Conservation (phyloP, 2,329 filamentous ascomycete species). For the Plenodomus lindquistii region DNA sequence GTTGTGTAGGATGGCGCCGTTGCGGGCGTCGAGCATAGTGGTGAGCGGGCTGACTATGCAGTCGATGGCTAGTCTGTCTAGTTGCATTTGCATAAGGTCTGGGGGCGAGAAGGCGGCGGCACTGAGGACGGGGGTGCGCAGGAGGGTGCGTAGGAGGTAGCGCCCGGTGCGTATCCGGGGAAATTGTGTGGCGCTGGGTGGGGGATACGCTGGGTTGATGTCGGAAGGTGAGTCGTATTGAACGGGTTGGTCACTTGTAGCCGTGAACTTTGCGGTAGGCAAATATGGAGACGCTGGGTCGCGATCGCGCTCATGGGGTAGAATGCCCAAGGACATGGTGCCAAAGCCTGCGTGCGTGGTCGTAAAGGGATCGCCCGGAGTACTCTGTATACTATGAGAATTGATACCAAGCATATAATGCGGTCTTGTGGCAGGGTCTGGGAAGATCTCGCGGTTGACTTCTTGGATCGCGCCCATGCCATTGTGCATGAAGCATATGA, state of each 20-base stretch:
- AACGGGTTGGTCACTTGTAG: constrained; percentile 1
- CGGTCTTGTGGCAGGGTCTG: constrained; percentile 66
- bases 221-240: constrained; percentile 13
- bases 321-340: constrained; percentile 60
- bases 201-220: constrained; percentile 18
- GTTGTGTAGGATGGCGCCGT: constrained; percentile 72
- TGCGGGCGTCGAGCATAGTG: constrained; percentile 75
- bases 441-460: constrained; percentile 72
- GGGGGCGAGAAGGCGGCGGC: constrained; percentile 62
- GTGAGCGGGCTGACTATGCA: constrained; percentile 81
- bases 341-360: constrained; percentile 63
- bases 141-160: constrained; percentile 68
- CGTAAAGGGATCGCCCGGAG: constrained; percentile 52
- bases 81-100: constrained; percentile 71
- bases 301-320: constrained; percentile 47
- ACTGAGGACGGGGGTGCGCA: constrained; percentile 64
- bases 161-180: constrained; percentile 51
- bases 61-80: constrained; percentile 77
- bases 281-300: constrained; percentile 28
- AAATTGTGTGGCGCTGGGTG: constrained; percentile 23
- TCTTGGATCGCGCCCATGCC: constrained; percentile 84
- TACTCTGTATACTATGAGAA: constrained; percentile 59
- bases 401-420: constrained; percentile 74
- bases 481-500: constrained; percentile 77
- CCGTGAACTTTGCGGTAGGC: constrained; percentile 18